phyloP scores from a whole-genome alignment of 208 protist species.

The Trypanosoma platydactyli region DNA sequence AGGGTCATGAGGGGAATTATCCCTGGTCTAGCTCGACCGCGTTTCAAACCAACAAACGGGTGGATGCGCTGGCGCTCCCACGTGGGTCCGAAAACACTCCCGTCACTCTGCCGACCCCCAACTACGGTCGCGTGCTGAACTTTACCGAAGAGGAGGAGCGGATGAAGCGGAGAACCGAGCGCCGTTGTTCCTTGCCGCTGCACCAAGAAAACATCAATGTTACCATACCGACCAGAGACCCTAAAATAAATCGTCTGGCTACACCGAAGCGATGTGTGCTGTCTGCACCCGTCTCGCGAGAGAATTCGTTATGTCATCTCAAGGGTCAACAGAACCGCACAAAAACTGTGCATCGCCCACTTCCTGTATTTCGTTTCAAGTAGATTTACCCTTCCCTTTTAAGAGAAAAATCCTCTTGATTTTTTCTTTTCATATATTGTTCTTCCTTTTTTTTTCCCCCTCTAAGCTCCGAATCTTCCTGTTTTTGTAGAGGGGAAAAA shows the following conservation, averaged over 20 bases:
- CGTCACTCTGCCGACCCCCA: slow-evolving; percentile 26
- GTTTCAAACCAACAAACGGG: slow-evolving; percentile 16
- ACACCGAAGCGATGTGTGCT: slow-evolving; percentile 15
- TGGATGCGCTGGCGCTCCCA: slow-evolving; percentile 20
- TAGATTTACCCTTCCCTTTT: background rate
- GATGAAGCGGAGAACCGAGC: slow-evolving; percentile 19
- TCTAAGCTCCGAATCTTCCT: background rate
- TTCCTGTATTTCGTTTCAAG: slow-evolving; percentile 8
- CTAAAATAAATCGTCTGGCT: slow-evolving; percentile 22
- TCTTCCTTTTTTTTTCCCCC: background rate
- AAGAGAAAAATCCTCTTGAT: background rate
- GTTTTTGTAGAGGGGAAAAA: no score
- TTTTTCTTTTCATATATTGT: slow-evolving; percentile 11
- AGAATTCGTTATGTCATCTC: background rate
- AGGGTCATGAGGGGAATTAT: background rate
- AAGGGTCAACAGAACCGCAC: slow-evolving; percentile 22
- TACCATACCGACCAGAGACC: slow-evolving; percentile 2
- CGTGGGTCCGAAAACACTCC: background rate
- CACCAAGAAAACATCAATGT: background rate
- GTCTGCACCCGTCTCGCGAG: slow-evolving; percentile 4
- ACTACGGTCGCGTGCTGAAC: slow-evolving; percentile 63
- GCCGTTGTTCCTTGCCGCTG: slow-evolving; percentile 4
- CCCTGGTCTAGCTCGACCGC: slow-evolving; percentile 6
- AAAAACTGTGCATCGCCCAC: background rate
- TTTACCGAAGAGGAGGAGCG: slow-evolving; percentile 56